Conservation (phyloP, 192 early-diverging fungal genomes). For the Chytriomyces sp. region DNA sequence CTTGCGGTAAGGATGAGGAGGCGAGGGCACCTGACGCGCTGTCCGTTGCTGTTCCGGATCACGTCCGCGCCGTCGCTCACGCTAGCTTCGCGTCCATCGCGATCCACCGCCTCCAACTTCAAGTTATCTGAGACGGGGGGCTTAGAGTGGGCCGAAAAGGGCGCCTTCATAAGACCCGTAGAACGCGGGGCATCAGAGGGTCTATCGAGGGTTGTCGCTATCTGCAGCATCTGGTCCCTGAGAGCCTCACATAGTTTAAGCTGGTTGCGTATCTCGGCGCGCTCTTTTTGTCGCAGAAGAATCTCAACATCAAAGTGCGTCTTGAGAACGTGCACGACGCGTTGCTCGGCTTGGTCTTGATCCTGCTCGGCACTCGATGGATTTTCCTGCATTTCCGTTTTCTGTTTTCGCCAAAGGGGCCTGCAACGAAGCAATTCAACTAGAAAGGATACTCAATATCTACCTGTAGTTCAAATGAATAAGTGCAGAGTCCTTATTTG, state of each 20-base stretch:
- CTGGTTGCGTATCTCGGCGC: not conserved
- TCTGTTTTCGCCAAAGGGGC: no score
- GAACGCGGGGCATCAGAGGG: no score
- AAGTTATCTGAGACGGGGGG: not conserved
- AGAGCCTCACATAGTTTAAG: no score
- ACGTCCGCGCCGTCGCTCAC: not conserved
- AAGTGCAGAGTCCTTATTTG: no score
- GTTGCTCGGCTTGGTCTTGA: not conserved
- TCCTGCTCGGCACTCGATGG: no score
- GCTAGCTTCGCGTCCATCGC: not conserved
- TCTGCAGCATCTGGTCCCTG: no score
- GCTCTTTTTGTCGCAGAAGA: slow-evolving; percentile 15
- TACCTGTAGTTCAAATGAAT: no score
- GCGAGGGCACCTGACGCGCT: not conserved
- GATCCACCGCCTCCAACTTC: not conserved
- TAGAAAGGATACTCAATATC: no score
- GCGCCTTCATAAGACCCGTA: not conserved
- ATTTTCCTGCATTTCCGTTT: no score
- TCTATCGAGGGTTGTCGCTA: not conserved
- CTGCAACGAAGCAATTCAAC: no score
- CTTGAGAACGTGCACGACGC: not conserved
- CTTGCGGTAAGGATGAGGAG: not conserved
- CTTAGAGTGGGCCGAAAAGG: not conserved
- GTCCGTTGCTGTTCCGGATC: not conserved
- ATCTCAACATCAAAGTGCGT: slow-evolving; percentile 29